A percentile compares a stretch with the other conserved stretches of the same genome.
Evolutionary conservation across 805 yeast species (phyloP).

Genomic region (Kuraishia molischiana): DNA sequence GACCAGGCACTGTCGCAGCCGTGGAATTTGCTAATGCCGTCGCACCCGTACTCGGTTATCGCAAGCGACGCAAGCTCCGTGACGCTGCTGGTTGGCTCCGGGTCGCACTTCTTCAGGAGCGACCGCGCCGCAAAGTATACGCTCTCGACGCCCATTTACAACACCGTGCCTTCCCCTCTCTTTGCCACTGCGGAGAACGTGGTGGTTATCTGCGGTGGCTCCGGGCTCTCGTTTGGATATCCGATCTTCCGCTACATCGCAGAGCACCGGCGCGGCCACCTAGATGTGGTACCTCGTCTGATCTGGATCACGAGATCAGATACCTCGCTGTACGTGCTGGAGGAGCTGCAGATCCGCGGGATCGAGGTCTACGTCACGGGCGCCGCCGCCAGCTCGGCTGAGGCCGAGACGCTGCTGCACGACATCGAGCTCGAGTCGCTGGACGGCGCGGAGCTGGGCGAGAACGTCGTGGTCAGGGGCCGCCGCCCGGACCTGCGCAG

Average conservation of each 20-base stretch:
- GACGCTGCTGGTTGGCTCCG: conserved; percentile 36
- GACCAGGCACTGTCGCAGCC: conserved; percentile 22
- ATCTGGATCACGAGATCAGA: conserved; percentile 45
- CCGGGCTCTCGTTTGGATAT: conserved; percentile 59
- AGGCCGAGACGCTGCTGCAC: conserved; percentile 4
- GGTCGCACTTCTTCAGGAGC: conserved; percentile 24
- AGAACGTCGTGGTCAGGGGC: conserved; percentile 16
- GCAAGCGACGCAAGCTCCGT: conserved; percentile 25
- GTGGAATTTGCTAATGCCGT: conserved; percentile 39
- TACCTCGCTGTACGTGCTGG: conserved; percentile 36
- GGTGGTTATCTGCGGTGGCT: conserved; percentile 57
- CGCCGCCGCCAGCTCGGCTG: neutral
- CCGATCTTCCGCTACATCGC: conserved; percentile 37
- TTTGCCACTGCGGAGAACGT: conserved; percentile 40
- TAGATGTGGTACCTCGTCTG: conserved; percentile 23
- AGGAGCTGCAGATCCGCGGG: conserved; percentile 24
- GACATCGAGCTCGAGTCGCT: conserved; percentile 3
- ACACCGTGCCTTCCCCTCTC: conserved; percentile 30
- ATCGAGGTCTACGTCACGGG: conserved; percentile 29
- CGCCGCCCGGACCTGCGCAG: conserved; percentile 33
- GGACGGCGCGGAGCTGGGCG: conserved; percentile 9
- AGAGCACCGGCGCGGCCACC: conserved; percentile 11
- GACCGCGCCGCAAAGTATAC: conserved; percentile 23
- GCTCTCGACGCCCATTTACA: conserved; percentile 27
- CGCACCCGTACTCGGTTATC: conserved; percentile 61